phyloP scores from a whole-genome alignment of 2,329 filamentous ascomycete genomes.

The Knufia fluminis region DNA sequence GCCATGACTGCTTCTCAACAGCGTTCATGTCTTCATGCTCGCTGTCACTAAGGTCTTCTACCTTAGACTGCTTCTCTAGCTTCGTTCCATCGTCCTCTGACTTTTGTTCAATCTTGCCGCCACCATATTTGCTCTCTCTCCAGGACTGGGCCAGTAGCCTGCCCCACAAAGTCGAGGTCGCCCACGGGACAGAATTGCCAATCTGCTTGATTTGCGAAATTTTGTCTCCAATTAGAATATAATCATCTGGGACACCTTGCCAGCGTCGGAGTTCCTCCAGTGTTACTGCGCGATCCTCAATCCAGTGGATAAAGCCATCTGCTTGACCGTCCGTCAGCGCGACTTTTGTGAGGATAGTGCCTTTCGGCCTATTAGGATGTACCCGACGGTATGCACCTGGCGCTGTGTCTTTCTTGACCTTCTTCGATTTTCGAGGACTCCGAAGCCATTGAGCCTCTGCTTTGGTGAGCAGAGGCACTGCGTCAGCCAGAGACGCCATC shows the following conservation, averaged over 20 bases:
- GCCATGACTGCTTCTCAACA: too few species aligned
- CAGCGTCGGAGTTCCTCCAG: slow-evolving; percentile 59
- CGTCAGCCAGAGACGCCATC: too few species aligned
- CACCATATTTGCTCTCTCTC: slow-evolving; percentile 33
- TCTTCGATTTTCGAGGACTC: too few species aligned
- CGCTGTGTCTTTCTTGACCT: slow-evolving; percentile 15
- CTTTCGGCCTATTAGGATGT: slow-evolving; percentile 45
- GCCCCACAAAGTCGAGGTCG: slow-evolving; percentile 58
- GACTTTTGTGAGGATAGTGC: slow-evolving; percentile 53
- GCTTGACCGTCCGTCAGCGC: slow-evolving; percentile 47
- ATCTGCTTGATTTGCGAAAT: slow-evolving; percentile 55
- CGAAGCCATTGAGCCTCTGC: too few species aligned
- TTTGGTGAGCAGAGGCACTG: too few species aligned
- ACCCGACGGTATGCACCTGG: slow-evolving; percentile 22
- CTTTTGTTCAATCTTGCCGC: neutral
- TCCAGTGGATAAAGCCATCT: slow-evolving; percentile 48
- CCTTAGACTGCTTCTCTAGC: neutral
- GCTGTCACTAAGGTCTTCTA: neutral
- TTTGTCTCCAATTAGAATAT: slow-evolving; percentile 55
- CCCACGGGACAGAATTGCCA: slow-evolving; percentile 67
- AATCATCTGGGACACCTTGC: slow-evolving; percentile 61
- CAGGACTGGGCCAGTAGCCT: slow-evolving; percentile 66
- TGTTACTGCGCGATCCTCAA: slow-evolving; percentile 51
- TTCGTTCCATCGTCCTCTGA: neutral
- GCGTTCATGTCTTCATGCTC: neutral